These are phyloP conservation scores for Neocucurbitaria cava DNA, from an alignment of 2,329 filamentous ascomycete genomes.

Conservation along the genomic window DNA sequence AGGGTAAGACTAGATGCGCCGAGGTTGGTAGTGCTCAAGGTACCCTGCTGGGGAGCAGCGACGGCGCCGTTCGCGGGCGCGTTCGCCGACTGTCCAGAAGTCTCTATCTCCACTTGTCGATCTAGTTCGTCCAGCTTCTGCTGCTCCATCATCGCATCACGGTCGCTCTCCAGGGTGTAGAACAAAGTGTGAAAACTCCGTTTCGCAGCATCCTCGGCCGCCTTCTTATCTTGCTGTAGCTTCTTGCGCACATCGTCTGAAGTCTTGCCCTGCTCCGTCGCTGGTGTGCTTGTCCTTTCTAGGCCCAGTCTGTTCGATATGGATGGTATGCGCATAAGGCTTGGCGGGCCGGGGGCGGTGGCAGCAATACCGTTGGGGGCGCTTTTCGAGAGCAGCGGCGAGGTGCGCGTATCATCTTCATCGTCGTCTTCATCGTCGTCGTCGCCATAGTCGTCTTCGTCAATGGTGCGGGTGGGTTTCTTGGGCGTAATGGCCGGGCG, in stretches of 20 bases:
- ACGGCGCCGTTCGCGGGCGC: slow-evolving; percentile 59
- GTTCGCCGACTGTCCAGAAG: slow-evolving; percentile 67
- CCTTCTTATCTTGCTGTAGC: slow-evolving; percentile 88
- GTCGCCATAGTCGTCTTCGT: slow-evolving; percentile 85
- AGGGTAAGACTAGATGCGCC: slow-evolving; percentile 94
- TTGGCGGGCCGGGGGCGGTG: slow-evolving; percentile 66
- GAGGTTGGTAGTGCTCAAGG: slow-evolving; percentile 90
- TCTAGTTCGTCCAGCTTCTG: slow-evolving; percentile 96
- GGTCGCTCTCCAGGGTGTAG: slow-evolving; percentile 93
- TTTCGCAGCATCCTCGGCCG: slow-evolving; percentile 87
- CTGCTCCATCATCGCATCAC: slow-evolving; percentile 96
- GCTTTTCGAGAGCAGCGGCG: slow-evolving; percentile 59
- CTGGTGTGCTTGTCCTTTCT: slow-evolving; percentile 63
- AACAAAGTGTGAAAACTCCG: slow-evolving; percentile 92
- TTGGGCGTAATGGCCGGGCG: slow-evolving; percentile 65
- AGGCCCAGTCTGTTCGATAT: slow-evolving; percentile 68
- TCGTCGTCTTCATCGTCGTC: slow-evolving; percentile 68
- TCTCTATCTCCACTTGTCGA: slow-evolving; percentile 93
- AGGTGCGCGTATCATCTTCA: slow-evolving; percentile 52
- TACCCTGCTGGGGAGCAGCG: slow-evolving; percentile 75
- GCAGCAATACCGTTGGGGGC: slow-evolving; percentile 62
- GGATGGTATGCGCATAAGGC: slow-evolving; percentile 70
- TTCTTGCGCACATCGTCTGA: slow-evolving; percentile 91
- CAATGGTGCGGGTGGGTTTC: slow-evolving; percentile 77
- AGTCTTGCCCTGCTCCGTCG: slow-evolving; percentile 68